phyloP scores from a whole-genome alignment of 208 protist genomes.

The Naegleria fowleri region DNA sequence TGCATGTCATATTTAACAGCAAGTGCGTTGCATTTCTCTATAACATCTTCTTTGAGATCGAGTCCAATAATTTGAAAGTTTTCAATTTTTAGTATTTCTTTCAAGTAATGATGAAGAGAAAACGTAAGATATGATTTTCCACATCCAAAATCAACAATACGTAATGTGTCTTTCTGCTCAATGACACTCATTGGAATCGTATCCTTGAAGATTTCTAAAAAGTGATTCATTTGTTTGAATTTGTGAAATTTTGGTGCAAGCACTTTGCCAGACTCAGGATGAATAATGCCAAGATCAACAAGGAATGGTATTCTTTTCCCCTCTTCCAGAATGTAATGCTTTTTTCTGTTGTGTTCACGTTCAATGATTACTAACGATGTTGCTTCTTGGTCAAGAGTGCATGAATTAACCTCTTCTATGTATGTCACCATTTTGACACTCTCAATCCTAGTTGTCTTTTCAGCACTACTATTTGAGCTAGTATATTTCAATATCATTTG shows the following conservation, averaged over 20 bases:
- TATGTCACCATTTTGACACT: background rate
- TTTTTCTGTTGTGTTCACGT: background rate
- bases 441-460: background rate
- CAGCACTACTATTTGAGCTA: too few relatives aligned
- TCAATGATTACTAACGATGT: background rate
- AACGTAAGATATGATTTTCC: background rate
- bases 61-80: background rate
- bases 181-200: background rate
- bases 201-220: background rate
- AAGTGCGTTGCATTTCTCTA: background rate
- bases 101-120: background rate
- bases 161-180: background rate
- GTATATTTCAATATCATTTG: background rate
- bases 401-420: background rate
- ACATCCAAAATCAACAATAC: constrained; percentile 18
- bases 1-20: background rate
- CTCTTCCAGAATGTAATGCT: background rate
- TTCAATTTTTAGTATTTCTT: background rate
- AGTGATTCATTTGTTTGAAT: constrained; percentile 9
- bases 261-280: background rate
- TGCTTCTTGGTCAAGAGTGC: background rate
- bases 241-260: background rate
- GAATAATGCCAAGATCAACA: background rate
- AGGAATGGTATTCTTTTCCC: background rate
- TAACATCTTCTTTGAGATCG: background rate